phyloP scores from a whole-genome alignment of 805 yeast genomes.

The Blastobotrys robertii region DNA sequence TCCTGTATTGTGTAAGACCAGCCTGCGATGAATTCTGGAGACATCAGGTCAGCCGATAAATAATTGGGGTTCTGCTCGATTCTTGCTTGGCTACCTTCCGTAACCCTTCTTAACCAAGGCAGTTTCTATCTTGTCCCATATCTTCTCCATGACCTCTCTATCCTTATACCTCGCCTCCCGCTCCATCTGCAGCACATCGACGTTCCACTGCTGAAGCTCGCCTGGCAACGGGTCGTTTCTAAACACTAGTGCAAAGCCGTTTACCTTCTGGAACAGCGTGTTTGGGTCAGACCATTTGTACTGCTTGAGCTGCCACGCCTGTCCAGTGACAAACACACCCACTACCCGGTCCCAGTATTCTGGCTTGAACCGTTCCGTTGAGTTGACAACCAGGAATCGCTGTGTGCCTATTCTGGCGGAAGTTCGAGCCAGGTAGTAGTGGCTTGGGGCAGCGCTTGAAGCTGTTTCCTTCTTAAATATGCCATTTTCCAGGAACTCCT shows the following conservation, averaged over 20 bases:
- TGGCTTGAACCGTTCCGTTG: conserved; percentile 81
- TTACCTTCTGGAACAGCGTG: conserved; percentile 66
- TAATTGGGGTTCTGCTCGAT: background rate
- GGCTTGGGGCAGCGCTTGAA: conserved; percentile 26
- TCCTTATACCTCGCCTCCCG: conserved; percentile 80
- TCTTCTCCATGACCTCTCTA: conserved; percentile 69
- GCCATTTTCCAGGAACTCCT: conserved; percentile 66
- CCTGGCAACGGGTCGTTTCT: conserved; percentile 73
- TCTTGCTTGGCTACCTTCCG: background rate
- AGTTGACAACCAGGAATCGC: conserved; percentile 74
- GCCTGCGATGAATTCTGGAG: too few species aligned
- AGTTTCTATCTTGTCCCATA: conserved; percentile 79
- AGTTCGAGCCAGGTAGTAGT: conserved; percentile 45
- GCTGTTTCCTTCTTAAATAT: conserved; percentile 34
- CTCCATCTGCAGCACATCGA: conserved; percentile 66
- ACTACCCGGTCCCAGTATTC: conserved; percentile 98
- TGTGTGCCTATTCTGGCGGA: conserved; percentile 47
- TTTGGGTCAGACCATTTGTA: conserved; percentile 80
- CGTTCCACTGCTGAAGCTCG: conserved; percentile 80
- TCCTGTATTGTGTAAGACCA: background rate
- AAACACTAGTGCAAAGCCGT: conserved; percentile 72
- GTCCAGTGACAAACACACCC: conserved; percentile 94
- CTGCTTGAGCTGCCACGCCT: conserved; percentile 89
- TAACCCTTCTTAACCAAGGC: conserved; percentile 60
- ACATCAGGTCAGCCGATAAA: background rate